phyloP scores from a whole-genome alignment of 495 filamentous ascomycete genomes.

The Poronia punctata region DNA sequence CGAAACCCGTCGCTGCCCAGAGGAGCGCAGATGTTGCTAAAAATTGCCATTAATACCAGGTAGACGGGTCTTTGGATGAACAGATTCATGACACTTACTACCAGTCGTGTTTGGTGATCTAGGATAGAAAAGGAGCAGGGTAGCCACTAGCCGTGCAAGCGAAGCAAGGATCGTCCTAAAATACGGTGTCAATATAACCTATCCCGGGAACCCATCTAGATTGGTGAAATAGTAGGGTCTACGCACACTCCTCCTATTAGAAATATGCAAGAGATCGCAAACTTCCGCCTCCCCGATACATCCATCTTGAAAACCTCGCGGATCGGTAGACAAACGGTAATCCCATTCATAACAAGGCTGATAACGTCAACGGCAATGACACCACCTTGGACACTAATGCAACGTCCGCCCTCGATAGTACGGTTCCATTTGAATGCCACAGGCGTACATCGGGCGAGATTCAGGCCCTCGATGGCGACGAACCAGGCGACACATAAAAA shows the following conservation, averaged over 20 bases:
- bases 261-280: conserved; percentile 3
- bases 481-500: conserved; percentile 4
- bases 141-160: conserved; percentile 3
- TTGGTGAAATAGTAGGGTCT: too few species aligned
- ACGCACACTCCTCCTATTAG: conserved; percentile 9
- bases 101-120: too few species aligned
- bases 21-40: conserved; percentile 1
- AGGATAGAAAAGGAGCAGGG: too few species aligned
- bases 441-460: conserved; percentile 1
- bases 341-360: conserved; percentile 1
- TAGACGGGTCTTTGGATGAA: too few species aligned
- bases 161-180: conserved; percentile 1
- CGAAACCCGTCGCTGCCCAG: conserved; percentile 3
- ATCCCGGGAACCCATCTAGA: too few species aligned
- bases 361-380: neutral
- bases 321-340: conserved; percentile 1
- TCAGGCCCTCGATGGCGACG: conserved; percentile 8
- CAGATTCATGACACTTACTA: conserved; percentile 8
- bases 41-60: too few species aligned
- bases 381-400: neutral
- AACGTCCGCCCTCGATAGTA: neutral
- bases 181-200: too few species aligned
- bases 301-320: conserved; percentile 17
- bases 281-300: conserved; percentile 21
- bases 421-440: conserved; percentile 5